These are phyloP conservation scores for Vigna hirtella DNA, from an alignment of 306 rosid genomes.

Conservation along the genomic window DNA sequence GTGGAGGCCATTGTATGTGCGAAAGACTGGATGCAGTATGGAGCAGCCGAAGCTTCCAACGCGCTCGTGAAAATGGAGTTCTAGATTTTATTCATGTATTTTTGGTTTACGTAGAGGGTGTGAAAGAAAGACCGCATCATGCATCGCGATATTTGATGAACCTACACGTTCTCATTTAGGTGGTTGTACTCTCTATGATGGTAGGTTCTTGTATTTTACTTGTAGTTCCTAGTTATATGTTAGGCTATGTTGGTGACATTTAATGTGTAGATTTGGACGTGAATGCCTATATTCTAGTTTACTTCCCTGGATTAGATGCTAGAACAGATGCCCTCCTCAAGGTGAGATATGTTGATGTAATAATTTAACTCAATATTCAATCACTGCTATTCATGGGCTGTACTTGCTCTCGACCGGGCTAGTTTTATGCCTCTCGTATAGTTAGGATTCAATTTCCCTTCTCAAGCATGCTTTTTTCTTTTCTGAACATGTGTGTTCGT, in stretches of 20 bases:
- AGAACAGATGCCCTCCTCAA: background rate
- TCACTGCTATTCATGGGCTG: conserved; percentile 12
- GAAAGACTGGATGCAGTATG: conserved; percentile 90
- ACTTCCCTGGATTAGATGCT: conserved; percentile 35
- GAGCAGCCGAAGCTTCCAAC: conserved; percentile 54
- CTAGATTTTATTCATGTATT: conserved; percentile 39
- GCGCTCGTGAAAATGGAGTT: conserved; percentile 69
- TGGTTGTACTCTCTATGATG: conserved; percentile 43
- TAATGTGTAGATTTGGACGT: conserved; percentile 42
- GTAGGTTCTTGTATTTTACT: conserved; percentile 35
- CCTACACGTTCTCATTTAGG: conserved; percentile 27
- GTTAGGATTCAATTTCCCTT: background rate
- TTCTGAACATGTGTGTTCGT: background rate
- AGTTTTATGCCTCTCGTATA: background rate
- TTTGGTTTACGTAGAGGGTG: background rate
- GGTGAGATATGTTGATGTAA: conserved; percentile 2
- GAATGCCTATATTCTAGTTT: conserved; percentile 38
- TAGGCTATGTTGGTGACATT: conserved; percentile 46
- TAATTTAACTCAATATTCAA: background rate
- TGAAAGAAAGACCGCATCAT: background rate
- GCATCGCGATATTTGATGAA: conserved; percentile 17
- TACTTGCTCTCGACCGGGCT: conserved; percentile 2
- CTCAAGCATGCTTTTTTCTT: background rate
- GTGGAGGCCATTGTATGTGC: conserved; percentile 92
- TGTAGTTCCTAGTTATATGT: conserved; percentile 36